Evolutionary conservation across 345 rosid species (phyloP), one percentile per base, ranked within the genome.

Genomic region (Bruguiera gymnorhiza): DNA sequence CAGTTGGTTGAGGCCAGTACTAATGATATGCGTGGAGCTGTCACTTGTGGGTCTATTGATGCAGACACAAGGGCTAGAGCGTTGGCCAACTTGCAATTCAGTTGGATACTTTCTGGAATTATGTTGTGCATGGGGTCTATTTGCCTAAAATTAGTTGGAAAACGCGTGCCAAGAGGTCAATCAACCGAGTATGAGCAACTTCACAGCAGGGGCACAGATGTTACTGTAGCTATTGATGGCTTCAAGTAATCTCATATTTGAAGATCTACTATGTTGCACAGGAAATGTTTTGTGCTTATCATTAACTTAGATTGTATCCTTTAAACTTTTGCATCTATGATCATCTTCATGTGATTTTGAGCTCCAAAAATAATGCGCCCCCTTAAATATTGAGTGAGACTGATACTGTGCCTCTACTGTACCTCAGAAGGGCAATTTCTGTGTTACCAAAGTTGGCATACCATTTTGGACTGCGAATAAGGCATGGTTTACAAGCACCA

Each of bases 81-180:
- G 31, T 78, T 91, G 37, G 92, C 94, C 15, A 91, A 93, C 77
- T 66, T 93, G 80, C 98, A 93, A 79, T 93, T 91, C 81, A 93
- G 97, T 80, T 93, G 97, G 98, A 88, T 88, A 59, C 81, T 91
- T 65, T 75, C 83, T 1, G 88, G 83, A 36, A 83, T 91, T 61
- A 62, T 86, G 87, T 73, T 87, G 9, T 76, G 82, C 65, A 86
- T 89, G 6, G 91, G 89, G 69, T 78, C 81, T 60, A 62, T 82
- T 65, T 82, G 89, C 68, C 73, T 88, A 72, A 85, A 83, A 62
- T 83, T 81, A 64, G 82, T 94, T 0, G 58, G 81, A 46, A 85
- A 82, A 37, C 66, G 60, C 60, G n/a, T 59, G 13, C 34, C 60
- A 1, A 65, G 70, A 32, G n/a, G 29, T 57, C 79, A 73, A 43